Evolutionary conservation across 2,329 filamentous ascomycete species (phyloP).

Genomic region (Phialophora chinensis): DNA sequence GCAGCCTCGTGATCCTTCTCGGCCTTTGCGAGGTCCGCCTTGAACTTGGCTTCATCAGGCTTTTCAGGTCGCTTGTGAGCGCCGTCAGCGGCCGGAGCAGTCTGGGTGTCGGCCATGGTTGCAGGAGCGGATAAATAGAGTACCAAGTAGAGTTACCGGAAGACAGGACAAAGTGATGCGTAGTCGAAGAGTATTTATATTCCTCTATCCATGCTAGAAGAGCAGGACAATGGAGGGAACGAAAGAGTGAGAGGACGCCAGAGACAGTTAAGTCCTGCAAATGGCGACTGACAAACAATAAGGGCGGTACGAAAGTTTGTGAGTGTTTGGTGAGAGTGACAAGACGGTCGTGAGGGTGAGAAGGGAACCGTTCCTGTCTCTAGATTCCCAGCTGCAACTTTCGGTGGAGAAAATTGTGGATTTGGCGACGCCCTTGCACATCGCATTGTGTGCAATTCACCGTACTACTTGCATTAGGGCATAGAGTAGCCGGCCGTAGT

Average conservation of each 20-base stretch:
- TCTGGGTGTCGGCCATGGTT: slow-evolving; percentile 47
- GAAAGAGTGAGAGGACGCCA: slow-evolving; percentile 2
- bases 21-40: slow-evolving; percentile 75
- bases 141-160: slow-evolving; percentile 25
- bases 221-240: slow-evolving; percentile 13
- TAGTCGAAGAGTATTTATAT: slow-evolving; percentile 19
- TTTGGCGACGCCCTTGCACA: background rate
- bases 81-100: slow-evolving; percentile 46
- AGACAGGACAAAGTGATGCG: slow-evolving; percentile 23
- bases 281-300: background rate
- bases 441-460: background rate
- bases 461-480: background rate
- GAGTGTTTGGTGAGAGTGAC: background rate
- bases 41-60: slow-evolving; percentile 85
- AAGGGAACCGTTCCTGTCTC: background rate
- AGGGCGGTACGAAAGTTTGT: background rate
- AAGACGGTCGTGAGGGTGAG: background rate
- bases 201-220: slow-evolving; percentile 33
- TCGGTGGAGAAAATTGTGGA: slow-evolving; percentile 1
- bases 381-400: background rate
- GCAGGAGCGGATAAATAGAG: slow-evolving; percentile 4
- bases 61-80: slow-evolving; percentile 71
- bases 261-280: background rate
- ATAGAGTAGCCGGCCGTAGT: background rate
- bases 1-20: slow-evolving; percentile 85